Base-by-base conservation (phyloP, 176 grass and related monocot species). In the Metroxylon sagu region DNA sequence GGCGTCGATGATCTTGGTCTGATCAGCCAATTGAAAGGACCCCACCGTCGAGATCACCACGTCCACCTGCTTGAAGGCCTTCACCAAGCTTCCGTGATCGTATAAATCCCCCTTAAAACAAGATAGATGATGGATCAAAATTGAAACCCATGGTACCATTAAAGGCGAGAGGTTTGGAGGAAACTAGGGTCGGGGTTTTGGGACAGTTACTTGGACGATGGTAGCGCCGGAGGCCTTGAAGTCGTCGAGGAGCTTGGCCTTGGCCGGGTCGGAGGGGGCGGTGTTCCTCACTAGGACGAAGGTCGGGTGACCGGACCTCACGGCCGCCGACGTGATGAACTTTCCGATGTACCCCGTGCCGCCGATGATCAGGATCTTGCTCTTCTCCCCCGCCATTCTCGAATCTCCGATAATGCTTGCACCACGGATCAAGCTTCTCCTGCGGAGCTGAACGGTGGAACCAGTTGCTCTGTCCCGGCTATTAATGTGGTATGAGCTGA, bases 1-100 rank as follows among this genome's bases (percentile, higher is more conserved):
- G 16, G 63, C 63, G 49, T 66, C 63, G 50, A 66, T 29, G 63
- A 66, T 66, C 63, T 18, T 66, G 50, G 49, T 53, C 50, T 66
- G 63, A 66, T 66, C 63, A 5, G n/a, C 28, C 16, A 53, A 12
- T 25, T 53, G 63, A 12, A 30, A 0, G 16, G 14, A 53, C 19
- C 49, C 63, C 6, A 66, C 50, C 6, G 63, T 12, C 16, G 63
- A 66, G 25, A 66, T 53, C 6, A 66, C 63, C 5, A 66, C 63
- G 16, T 66, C 63, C 49, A 66, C 63, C 50, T 29, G 63, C 50
- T 53, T 53, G 25, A 66, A 53, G 5, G 63, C 63, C 18, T 25
- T 53, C 49, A 66, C 63, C 48, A 66, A 49, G 50, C 50, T 66
- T 16, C 29, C 63, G 23, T 66, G 63, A 25, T 66, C 50, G 3